These are phyloP conservation scores for Lactarius deliciosus DNA, from an alignment of 768 basidiomycete species.

Conservation along the genomic window DNA sequence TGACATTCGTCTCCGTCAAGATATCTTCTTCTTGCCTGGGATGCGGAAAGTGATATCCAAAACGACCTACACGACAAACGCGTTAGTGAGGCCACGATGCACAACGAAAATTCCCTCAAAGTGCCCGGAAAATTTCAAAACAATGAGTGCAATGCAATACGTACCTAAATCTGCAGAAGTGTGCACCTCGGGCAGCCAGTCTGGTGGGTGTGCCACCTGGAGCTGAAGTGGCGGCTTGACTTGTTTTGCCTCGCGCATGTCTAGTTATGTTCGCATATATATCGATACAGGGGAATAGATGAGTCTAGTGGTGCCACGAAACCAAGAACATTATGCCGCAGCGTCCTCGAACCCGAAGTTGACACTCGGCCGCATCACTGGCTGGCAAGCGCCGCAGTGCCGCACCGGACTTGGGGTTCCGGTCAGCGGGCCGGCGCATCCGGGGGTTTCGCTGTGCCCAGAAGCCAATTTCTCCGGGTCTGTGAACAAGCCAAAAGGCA, in stretches of 20 bases:
- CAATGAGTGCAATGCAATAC: conserved; percentile 25
- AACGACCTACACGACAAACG: conserved; percentile 52
- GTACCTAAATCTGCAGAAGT: conserved; percentile 66
- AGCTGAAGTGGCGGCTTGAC: conserved; percentile 43
- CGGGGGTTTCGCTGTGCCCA: too few species aligned
- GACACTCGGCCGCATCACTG: not conserved
- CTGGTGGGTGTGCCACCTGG: conserved; percentile 67
- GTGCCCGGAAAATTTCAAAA: too few species aligned
- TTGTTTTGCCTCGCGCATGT: conserved; percentile 25
- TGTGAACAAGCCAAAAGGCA: too few species aligned
- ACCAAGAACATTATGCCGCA: not conserved
- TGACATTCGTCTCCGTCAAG: conserved; percentile 61
- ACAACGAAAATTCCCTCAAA: not conserved
- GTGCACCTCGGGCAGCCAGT: conserved; percentile 72
- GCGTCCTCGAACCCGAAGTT: not conserved
- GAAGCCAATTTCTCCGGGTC: too few species aligned
- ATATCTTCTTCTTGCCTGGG: conserved; percentile 75
- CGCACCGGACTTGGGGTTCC: not conserved
- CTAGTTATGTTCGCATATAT: conserved; percentile 11
- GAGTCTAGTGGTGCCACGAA: not conserved
- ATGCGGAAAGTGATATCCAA: conserved; percentile 73
- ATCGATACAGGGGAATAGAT: not conserved
- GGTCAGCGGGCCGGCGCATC: not conserved
- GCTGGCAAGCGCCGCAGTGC: not conserved
- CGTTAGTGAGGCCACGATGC: not conserved